Conservation (phyloP, 495 filamentous ascomycete species). For the Penicillium canescens region DNA sequence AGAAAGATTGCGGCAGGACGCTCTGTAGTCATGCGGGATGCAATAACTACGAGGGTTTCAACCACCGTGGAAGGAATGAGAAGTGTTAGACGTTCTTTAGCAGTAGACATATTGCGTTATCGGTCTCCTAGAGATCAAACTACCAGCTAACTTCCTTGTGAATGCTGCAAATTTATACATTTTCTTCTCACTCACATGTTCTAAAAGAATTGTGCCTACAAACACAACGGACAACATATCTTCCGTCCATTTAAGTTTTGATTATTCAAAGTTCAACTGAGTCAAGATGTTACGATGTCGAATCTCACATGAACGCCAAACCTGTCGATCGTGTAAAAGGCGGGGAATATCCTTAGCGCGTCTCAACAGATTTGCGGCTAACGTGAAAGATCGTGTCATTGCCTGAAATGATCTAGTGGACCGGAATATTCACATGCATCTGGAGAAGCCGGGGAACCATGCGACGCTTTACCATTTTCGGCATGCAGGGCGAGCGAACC, state of each 20-base stretch:
- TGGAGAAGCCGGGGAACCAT: background rate
- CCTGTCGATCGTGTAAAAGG: constrained; percentile 6
- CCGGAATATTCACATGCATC: constrained; percentile 6
- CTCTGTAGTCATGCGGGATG: constrained; percentile 1
- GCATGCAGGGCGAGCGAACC: constrained; percentile 17
- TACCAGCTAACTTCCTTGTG: background rate
- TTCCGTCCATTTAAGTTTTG: background rate
- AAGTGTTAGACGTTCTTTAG: constrained; percentile 5
- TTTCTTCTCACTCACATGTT: background rate
- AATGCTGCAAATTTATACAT: background rate
- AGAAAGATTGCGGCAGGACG: constrained; percentile 17
- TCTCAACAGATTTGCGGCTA: constrained; percentile 10
- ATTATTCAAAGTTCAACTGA: background rate
- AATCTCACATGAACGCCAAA: constrained; percentile 8
- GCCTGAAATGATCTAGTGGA: background rate
- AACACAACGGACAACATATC: background rate
- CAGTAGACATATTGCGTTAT: constrained; percentile 6
- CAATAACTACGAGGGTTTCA: constrained; percentile 7
- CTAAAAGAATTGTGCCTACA: background rate
- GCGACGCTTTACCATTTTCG: constrained; percentile 9
- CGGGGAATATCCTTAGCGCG: constrained; percentile 14
- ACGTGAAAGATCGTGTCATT: background rate
- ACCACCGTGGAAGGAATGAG: constrained; percentile 7
- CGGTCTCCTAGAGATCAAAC: background rate
- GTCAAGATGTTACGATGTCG: background rate